Evolutionary conservation across 352 stramenopile species (phyloP).

Genomic region (Hyaloperonospora arabidopsidis): DNA sequence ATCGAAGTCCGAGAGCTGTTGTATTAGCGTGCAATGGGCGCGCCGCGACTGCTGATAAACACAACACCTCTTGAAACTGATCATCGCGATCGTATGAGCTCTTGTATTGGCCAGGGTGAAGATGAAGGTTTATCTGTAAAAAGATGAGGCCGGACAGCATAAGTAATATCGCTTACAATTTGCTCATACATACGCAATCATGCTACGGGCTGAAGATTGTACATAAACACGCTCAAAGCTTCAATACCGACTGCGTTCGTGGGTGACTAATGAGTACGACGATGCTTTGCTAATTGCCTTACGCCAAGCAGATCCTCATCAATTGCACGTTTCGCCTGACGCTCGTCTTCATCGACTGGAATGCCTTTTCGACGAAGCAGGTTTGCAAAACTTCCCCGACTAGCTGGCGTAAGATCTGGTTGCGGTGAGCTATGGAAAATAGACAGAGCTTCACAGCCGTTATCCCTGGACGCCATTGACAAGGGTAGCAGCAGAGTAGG

Average conservation of each 20-base stretch:
- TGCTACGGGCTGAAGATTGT: too few species aligned
- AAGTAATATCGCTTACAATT: too few species aligned
- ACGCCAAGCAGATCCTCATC: conserved; percentile 37
- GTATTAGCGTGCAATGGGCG: conserved; percentile 1
- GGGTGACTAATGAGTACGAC: conserved; percentile 6
- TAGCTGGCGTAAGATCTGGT: conserved; percentile 33
- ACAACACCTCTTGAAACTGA: conserved; percentile 25
- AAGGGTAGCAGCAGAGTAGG: conserved; percentile 14
- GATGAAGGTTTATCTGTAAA: conserved; percentile 1
- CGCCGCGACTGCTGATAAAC: conserved; percentile 14
- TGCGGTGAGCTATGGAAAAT: conserved; percentile 11
- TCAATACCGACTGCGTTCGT: neutral
- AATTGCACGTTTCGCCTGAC: conserved; percentile 26
- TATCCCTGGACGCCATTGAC: neutral
- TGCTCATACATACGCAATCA: too few species aligned
- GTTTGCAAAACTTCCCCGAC: conserved; percentile 36
- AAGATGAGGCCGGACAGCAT: too few species aligned
- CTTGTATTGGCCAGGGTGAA: conserved; percentile 18
- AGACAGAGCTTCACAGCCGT: conserved; percentile 5
- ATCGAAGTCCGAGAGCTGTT: conserved; percentile 9
- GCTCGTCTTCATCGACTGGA: conserved; percentile 39
- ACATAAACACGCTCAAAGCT: too few species aligned
- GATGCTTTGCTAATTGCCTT: conserved; percentile 9
- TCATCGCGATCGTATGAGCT: conserved; percentile 9
- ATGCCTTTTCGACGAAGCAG: conserved; percentile 43